These are phyloP conservation scores for Pueraria montana DNA, from an alignment of 306 rosid genomes.

Conservation along the genomic window DNA sequence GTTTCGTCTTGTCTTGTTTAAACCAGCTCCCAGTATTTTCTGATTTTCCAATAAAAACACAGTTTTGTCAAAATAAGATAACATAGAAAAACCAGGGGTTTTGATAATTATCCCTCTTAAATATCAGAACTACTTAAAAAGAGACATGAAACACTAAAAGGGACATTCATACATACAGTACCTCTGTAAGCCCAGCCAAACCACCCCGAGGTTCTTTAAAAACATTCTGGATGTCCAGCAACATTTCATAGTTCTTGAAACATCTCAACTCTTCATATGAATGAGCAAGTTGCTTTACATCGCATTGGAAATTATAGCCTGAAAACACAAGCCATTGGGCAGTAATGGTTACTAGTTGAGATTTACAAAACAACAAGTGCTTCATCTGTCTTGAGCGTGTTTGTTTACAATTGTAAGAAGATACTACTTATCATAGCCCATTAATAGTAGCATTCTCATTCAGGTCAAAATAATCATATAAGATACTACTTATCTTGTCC, in stretches of 20 bases:
- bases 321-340: constrained; percentile 52
- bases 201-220: constrained; percentile 88
- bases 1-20: constrained; percentile 93
- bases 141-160: constrained; percentile 20
- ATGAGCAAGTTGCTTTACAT: constrained; percentile 81
- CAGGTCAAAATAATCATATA: constrained; percentile 42
- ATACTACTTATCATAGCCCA: constrained; percentile 1
- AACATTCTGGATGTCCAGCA: constrained; percentile 85
- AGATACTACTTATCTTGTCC: neutral
- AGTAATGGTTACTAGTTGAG: constrained; percentile 44
- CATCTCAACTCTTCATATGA: constrained; percentile 81
- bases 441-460: constrained; percentile 27
- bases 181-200: constrained; percentile 89
- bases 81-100: constrained; percentile 25
- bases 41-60: constrained; percentile 49
- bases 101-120: constrained; percentile 14
- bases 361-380: constrained; percentile 30
- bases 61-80: constrained; percentile 44
- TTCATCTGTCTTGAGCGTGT: neutral
- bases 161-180: constrained; percentile 42
- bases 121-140: constrained; percentile 14
- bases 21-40: constrained; percentile 91
- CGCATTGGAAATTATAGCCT: constrained; percentile 96
- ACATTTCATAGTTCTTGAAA: constrained; percentile 84
- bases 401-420: neutral